Conservation (phyloP, 352 stramenopile species). For the Phytophthora pseudosyringae region DNA sequence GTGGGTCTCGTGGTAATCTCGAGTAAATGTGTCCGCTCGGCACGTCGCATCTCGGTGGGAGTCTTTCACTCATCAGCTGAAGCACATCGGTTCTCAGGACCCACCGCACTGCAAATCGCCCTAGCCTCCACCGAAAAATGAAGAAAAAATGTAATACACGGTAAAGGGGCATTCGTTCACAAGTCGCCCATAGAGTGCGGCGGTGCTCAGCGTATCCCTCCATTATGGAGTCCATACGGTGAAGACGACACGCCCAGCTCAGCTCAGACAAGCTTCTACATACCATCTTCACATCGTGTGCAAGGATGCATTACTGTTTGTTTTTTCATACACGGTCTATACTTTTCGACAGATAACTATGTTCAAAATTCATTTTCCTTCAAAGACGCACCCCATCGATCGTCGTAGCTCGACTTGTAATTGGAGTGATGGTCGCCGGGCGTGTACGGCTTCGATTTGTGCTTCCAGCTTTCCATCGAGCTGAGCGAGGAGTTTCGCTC, state of each 20-base stretch:
- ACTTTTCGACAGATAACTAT: constrained; percentile 13
- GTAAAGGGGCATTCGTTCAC: constrained; percentile 9
- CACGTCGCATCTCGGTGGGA: constrained; percentile 16
- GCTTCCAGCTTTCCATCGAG: constrained; percentile 39
- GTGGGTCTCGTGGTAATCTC: constrained; percentile 1
- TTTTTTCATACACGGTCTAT: constrained; percentile 35
- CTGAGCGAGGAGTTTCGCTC: constrained; percentile 39
- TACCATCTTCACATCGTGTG: constrained; percentile 7
- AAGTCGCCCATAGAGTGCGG: constrained; percentile 16
- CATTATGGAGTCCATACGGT: not conserved
- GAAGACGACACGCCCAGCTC: constrained; percentile 8
- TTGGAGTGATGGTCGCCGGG: constrained; percentile 20
- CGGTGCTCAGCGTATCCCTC: constrained; percentile 2
- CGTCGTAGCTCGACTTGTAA: constrained; percentile 25
- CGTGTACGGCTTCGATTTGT: constrained; percentile 32
- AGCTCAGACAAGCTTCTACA: not conserved
- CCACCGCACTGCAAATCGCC: constrained; percentile 18
- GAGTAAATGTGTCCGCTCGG: not conserved
- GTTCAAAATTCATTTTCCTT: constrained; percentile 38
- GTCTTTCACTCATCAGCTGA: not conserved
- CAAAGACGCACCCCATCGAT: constrained; percentile 45
- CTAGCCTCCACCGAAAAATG: constrained; percentile 27
- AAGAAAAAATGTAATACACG: not conserved
- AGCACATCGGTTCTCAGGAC: not conserved
- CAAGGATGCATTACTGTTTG: constrained; percentile 7